Evolutionary conservation across 2,329 filamentous ascomycete genomes (phyloP).

Genomic region (Clarireedia hainanense): DNA sequence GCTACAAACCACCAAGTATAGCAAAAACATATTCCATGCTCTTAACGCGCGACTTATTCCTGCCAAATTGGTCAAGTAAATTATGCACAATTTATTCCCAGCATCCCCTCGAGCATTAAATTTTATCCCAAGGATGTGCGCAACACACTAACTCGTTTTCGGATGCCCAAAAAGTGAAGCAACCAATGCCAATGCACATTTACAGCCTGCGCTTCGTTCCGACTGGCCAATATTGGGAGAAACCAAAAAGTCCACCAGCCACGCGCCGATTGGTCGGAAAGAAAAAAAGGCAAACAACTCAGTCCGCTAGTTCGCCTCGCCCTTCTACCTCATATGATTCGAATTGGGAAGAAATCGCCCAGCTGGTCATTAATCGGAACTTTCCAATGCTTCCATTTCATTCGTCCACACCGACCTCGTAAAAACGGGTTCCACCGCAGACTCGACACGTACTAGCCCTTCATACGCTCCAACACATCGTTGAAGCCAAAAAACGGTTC

Average conservation of each 20-base stretch:
- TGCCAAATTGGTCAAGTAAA: background rate
- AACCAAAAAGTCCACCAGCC: background rate
- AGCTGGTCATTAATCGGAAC: background rate
- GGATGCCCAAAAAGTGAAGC: slow-evolving; percentile 16
- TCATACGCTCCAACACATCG: slow-evolving; percentile 9
- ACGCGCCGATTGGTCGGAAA: background rate
- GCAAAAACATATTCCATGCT: too few species aligned
- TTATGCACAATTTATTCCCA: background rate
- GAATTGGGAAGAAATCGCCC: background rate
- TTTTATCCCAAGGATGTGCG: background rate
- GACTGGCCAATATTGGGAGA: slow-evolving; percentile 10
- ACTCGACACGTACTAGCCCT: slow-evolving; percentile 1
- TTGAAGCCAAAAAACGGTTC: slow-evolving; percentile 7
- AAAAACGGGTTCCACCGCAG: slow-evolving; percentile 8
- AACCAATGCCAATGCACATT: slow-evolving; percentile 17
- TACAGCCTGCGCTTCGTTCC: slow-evolving; percentile 11
- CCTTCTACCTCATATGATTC: slow-evolving; percentile 2
- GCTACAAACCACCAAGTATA: too few species aligned
- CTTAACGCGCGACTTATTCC: too few species aligned
- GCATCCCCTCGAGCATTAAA: background rate
- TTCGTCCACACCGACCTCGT: slow-evolving; percentile 9
- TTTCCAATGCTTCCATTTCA: background rate
- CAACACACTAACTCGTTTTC: background rate
- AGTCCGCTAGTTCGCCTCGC: slow-evolving; percentile 12
- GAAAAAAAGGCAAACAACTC: slow-evolving; percentile 1